phyloP scores from a whole-genome alignment of 2,329 filamentous ascomycete genomes.

The Aureobasidium sp. region DNA sequence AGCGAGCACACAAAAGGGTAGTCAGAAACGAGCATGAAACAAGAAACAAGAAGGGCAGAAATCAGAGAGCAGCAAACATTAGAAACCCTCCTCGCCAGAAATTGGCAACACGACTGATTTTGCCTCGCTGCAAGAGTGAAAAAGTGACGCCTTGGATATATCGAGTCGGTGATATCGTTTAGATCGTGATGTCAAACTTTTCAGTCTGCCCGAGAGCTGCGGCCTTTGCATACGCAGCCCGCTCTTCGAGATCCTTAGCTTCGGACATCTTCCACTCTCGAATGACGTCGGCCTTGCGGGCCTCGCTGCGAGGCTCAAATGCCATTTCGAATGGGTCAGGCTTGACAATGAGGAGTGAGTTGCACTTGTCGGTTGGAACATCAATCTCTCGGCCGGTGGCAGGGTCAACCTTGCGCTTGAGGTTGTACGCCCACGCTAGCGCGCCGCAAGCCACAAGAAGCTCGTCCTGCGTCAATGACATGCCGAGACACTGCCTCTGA shows the following conservation, averaged over 20 bases:
- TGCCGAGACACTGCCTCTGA: constrained; percentile 55
- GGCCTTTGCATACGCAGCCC: constrained; percentile 28
- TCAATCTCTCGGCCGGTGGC: constrained; percentile 38
- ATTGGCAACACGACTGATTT: not conserved
- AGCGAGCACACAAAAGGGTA: not conserved
- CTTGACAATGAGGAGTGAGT: constrained; percentile 52
- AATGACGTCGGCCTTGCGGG: constrained; percentile 34
- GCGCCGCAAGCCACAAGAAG: constrained; percentile 48
- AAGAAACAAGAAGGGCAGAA: not conserved
- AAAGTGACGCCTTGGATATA: not conserved
- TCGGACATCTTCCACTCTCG: constrained; percentile 35
- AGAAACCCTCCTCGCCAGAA: not conserved
- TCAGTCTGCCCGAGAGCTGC: constrained; percentile 13
- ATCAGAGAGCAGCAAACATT: not conserved
- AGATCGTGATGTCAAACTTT: not conserved
- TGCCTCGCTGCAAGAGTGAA: not conserved
- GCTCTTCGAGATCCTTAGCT: constrained; percentile 30
- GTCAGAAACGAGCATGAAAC: not conserved
- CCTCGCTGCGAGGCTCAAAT: constrained; percentile 45
- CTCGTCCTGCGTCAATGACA: constrained; percentile 56
- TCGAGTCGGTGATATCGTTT: not conserved
- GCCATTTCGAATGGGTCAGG: constrained; percentile 50
- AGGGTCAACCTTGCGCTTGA: constrained; percentile 44
- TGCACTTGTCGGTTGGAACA: constrained; percentile 42
- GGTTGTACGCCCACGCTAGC: constrained; percentile 41